phyloP scores from a whole-genome alignment of 148 eudicot species.

The Chenopodium formosanum region DNA sequence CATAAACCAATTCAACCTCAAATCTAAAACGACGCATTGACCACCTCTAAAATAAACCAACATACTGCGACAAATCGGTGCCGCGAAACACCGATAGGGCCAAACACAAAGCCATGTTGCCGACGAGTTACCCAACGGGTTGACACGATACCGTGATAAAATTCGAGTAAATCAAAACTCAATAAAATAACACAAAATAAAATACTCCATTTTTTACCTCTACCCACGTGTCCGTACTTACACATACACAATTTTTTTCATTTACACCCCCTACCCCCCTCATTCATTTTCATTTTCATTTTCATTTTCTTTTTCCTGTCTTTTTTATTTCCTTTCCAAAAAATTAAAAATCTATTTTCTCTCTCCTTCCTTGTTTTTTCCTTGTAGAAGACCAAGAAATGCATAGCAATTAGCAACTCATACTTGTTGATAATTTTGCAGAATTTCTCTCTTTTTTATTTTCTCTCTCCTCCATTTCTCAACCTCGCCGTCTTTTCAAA shows the following conservation, averaged over 20 bases:
- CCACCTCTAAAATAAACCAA: too few relatives aligned
- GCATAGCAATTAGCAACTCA: background rate
- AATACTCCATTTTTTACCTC: background rate
- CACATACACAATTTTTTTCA: too few relatives aligned
- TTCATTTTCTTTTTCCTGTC: background rate
- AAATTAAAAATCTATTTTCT: background rate
- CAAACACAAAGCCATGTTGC: too few relatives aligned
- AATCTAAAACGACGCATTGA: too few relatives aligned
- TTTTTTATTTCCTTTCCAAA: background rate
- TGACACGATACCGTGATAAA: too few relatives aligned
- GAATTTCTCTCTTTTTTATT: background rate
- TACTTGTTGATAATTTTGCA: slow-evolving; percentile 7
- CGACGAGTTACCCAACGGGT: too few relatives aligned
- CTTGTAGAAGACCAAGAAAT: background rate
- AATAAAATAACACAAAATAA: too few relatives aligned
- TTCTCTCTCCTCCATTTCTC: slow-evolving; percentile 3
- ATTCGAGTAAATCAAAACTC: too few relatives aligned
- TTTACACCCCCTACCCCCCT: too few relatives aligned
- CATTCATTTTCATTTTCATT: background rate
- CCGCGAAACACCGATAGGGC: too few relatives aligned
- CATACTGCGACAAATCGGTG: too few relatives aligned
- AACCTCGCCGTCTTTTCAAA: slow-evolving; percentile 11
- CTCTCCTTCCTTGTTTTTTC: background rate
- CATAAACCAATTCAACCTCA: too few relatives aligned
- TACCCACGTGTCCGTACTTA: background rate